phyloP scores from a whole-genome alignment of 2,329 filamentous ascomycete species.

The Colletotrichum scovillei region DNA sequence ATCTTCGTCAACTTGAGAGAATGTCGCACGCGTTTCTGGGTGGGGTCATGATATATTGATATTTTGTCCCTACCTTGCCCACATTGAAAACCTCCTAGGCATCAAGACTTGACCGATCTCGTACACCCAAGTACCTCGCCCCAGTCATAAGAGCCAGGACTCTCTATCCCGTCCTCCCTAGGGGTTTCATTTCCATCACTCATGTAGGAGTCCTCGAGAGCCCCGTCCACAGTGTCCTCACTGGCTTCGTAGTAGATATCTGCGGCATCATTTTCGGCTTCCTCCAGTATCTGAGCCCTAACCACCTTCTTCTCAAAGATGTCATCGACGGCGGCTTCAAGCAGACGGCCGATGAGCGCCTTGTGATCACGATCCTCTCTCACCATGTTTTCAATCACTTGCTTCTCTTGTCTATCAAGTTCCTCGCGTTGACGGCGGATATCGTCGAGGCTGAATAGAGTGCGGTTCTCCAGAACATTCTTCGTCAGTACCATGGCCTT shows the following conservation, averaged over 20 bases:
- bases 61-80: not conserved
- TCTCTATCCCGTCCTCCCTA: not conserved
- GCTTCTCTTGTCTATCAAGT: slow-evolving; percentile 47
- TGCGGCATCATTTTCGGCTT: not conserved
- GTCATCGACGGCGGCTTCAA: slow-evolving; percentile 42
- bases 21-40: not conserved
- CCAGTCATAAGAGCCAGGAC: not conserved
- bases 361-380: slow-evolving; percentile 44
- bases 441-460: slow-evolving; percentile 42
- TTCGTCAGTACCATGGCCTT: slow-evolving; percentile 48
- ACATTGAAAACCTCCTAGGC: too few species aligned
- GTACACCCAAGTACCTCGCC: not conserved
- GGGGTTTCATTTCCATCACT: not conserved
- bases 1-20: not conserved
- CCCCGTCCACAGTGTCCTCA: not conserved
- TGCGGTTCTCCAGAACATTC: slow-evolving; percentile 44
- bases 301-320: not conserved
- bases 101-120: not conserved
- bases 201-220: not conserved
- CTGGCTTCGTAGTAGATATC: not conserved
- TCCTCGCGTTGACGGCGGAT: slow-evolving; percentile 48
- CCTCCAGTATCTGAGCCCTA: not conserved
- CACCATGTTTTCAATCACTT: slow-evolving; percentile 42
- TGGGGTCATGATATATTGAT: not conserved
- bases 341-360: slow-evolving; percentile 41